phyloP scores from a whole-genome alignment of 495 filamentous ascomycete species.

The Xylaria sp. region DNA sequence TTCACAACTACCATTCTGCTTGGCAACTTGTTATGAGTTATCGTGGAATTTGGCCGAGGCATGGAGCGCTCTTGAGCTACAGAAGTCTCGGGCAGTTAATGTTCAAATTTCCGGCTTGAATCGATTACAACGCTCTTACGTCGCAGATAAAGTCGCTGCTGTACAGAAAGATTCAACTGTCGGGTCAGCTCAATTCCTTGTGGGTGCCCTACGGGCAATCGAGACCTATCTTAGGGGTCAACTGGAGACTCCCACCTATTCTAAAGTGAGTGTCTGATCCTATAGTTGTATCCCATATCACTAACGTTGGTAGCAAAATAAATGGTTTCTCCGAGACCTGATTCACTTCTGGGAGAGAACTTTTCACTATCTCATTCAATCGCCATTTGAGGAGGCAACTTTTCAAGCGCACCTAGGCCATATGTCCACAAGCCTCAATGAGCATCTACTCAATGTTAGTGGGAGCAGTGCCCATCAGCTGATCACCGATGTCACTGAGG shows the following conservation, averaged over 20 bases:
- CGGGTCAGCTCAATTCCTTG: constrained; percentile 51
- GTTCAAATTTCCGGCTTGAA: constrained; percentile 69
- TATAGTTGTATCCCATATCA: not conserved
- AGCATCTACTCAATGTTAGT: constrained; percentile 28
- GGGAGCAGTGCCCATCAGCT: constrained; percentile 38
- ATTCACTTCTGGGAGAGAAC: constrained; percentile 67
- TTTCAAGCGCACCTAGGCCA: constrained; percentile 61
- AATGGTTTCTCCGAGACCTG: constrained; percentile 40
- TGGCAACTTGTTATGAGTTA: constrained; percentile 58
- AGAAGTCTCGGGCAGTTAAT: constrained; percentile 44
- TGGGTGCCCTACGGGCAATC: constrained; percentile 40
- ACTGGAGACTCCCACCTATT: constrained; percentile 32
- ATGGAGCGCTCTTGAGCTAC: constrained; percentile 37
- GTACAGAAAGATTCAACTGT: constrained; percentile 71
- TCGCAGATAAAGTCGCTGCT: constrained; percentile 62
- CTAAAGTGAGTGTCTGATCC: constrained; percentile 41
- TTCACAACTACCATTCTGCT: constrained; percentile 50
- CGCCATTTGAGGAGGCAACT: constrained; percentile 57
- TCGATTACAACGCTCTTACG: constrained; percentile 71
- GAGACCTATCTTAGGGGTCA: constrained; percentile 42
- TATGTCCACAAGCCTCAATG: constrained; percentile 42
- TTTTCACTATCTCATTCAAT: constrained; percentile 50
- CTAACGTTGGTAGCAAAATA: constrained; percentile 38
- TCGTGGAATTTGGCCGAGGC: constrained; percentile 52
- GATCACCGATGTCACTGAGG: constrained; percentile 38